These are phyloP conservation scores for Usnea hakonensis DNA, from an alignment of 495 filamentous ascomycete genomes.

Conservation along the genomic window DNA sequence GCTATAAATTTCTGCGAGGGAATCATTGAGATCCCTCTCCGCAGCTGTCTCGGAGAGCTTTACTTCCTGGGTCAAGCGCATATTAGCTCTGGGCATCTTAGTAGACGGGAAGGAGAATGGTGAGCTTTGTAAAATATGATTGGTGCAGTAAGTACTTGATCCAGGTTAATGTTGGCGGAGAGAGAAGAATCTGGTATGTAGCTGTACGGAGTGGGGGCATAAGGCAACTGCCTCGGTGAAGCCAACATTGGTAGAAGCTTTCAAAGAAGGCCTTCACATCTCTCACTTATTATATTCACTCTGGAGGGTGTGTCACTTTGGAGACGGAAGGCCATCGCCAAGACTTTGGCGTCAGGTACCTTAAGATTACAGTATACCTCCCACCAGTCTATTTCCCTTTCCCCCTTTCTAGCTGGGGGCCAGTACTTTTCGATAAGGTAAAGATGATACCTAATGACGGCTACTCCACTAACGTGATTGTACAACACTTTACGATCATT, in stretches of 20 bases:
- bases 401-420: too few relatives aligned
- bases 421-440: too few relatives aligned
- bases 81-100: constrained; percentile 3
- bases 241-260: constrained; percentile 23
- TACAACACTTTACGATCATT: too few relatives aligned
- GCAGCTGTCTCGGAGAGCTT: constrained; percentile 77
- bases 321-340: too few relatives aligned
- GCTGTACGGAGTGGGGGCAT: constrained; percentile 86
- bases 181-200: constrained; percentile 73
- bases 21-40: constrained; percentile 90
- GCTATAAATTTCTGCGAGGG: constrained; percentile 93
- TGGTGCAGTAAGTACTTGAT: constrained; percentile 53
- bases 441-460: too few relatives aligned
- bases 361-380: too few relatives aligned
- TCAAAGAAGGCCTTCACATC: too few relatives aligned
- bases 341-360: too few relatives aligned
- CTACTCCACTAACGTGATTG: too few relatives aligned
- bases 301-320: too few relatives aligned
- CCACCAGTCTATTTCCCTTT: too few relatives aligned
- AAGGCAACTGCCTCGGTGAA: constrained; percentile 40
- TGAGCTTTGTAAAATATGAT: not conserved
- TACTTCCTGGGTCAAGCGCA: constrained; percentile 60
- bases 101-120: not conserved
- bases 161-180: constrained; percentile 83
- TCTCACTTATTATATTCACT: too few relatives aligned